Conservation (phyloP, 2,329 filamentous ascomycete genomes). For the Fusarium sororula region DNA sequence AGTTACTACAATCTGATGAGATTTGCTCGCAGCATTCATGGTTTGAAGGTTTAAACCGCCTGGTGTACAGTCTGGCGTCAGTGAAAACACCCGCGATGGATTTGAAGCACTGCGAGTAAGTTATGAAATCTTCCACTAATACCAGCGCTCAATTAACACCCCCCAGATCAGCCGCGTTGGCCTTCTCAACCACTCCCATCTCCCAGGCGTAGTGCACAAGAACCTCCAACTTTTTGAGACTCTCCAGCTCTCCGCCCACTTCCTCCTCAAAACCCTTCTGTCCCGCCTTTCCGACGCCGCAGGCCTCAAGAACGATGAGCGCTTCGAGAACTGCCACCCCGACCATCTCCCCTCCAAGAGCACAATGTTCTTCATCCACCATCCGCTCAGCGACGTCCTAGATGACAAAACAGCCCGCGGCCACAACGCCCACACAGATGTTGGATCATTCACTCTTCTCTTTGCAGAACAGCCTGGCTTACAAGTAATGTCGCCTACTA, state of each 20-base stretch:
- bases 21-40: rapidly evolving
- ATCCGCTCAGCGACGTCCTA: background rate
- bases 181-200: background rate
- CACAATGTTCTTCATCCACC: background rate
- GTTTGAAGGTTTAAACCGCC: background rate
- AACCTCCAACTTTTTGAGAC: background rate
- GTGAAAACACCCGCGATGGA: background rate
- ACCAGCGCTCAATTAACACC: background rate
- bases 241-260: background rate
- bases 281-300: background rate
- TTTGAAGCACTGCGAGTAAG: background rate
- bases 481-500: background rate
- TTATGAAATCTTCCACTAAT: rapidly evolving
- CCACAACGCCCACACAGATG: background rate
- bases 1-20: rapidly evolving
- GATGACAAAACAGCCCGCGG: background rate
- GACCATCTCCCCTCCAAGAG: background rate
- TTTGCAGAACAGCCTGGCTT: background rate
- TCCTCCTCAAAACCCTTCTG: background rate
- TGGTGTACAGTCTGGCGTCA: background rate
- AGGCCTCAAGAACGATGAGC: rapidly evolving
- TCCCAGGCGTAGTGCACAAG: background rate
- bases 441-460: background rate
- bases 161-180: background rate
- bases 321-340: background rate